Conservation (phyloP, 2,329 filamentous ascomycete genomes). For the Monosporascus cannonballus region DNA sequence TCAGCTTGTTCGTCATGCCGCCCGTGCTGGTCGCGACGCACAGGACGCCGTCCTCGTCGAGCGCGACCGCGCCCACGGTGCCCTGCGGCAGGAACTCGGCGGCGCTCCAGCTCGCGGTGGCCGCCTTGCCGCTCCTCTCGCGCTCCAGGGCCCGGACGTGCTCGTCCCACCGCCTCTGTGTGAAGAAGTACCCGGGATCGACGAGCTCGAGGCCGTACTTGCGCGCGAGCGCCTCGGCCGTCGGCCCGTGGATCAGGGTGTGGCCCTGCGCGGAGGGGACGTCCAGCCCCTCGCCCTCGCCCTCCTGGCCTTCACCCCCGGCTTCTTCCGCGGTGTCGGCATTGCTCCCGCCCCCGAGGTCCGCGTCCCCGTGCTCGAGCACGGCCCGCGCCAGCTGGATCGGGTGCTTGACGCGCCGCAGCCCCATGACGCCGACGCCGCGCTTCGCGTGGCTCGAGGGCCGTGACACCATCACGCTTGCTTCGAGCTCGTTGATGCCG, state of each 20-base stretch:
- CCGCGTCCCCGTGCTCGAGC: slow-evolving; percentile 59
- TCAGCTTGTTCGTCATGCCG: slow-evolving; percentile 83
- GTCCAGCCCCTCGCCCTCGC: slow-evolving; percentile 23
- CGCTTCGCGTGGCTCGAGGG: slow-evolving; percentile 59
- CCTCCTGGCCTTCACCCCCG: slow-evolving; percentile 19
- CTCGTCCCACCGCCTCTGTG: slow-evolving; percentile 71
- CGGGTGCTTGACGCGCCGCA: slow-evolving; percentile 72
- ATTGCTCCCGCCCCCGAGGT: slow-evolving; percentile 34
- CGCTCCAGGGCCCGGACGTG: slow-evolving; percentile 54
- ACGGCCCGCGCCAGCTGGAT: slow-evolving; percentile 67
- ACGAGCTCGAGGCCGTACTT: slow-evolving; percentile 67
- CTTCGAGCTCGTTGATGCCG: slow-evolving; percentile 80
- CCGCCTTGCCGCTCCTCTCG: slow-evolving; percentile 32
- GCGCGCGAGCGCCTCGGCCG: slow-evolving; percentile 63
- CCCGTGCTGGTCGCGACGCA: slow-evolving; percentile 65
- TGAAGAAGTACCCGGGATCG: slow-evolving; percentile 69
- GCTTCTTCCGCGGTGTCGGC: slow-evolving; percentile 1
- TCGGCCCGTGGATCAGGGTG: slow-evolving; percentile 59
- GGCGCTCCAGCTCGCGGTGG: slow-evolving; percentile 47
- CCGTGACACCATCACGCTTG: slow-evolving; percentile 76
- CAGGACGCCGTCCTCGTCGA: slow-evolving; percentile 69
- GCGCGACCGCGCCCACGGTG: slow-evolving; percentile 75
- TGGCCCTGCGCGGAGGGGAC: slow-evolving; percentile 60
- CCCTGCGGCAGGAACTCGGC: slow-evolving; percentile 72
- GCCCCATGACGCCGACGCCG: slow-evolving; percentile 68